Evolutionary conservation across 768 basidiomycete genomes (phyloP).

Genomic region (Chalciporus piperatus): DNA sequence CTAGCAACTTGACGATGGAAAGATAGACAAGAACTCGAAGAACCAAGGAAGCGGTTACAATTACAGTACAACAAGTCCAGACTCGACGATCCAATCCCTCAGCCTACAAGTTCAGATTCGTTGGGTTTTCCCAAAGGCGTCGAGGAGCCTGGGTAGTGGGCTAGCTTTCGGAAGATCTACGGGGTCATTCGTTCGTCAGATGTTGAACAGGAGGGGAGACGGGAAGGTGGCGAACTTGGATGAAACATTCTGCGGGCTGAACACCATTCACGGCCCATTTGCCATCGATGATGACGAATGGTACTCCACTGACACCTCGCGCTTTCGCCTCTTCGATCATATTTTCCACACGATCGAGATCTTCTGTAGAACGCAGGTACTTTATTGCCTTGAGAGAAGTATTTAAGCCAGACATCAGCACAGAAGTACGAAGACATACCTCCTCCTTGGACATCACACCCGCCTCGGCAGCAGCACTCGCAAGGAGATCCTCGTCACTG

Average conservation of each 20-base stretch:
- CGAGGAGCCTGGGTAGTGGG: slow-evolving; percentile 12
- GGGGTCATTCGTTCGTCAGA: not conserved
- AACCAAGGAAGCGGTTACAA: not conserved
- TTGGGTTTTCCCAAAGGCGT: not conserved
- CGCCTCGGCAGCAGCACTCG: slow-evolving; percentile 31
- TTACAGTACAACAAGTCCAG: not conserved
- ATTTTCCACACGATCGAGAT: slow-evolving; percentile 36
- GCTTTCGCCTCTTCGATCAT: slow-evolving; percentile 37
- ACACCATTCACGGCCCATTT: slow-evolving; percentile 45
- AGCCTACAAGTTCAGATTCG: not conserved
- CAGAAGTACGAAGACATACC: slow-evolving; percentile 19
- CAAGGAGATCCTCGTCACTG: slow-evolving; percentile 33
- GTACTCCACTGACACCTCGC: slow-evolving; percentile 48
- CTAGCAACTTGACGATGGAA: not conserved
- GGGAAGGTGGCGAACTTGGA: slow-evolving; percentile 24
- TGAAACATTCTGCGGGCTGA: slow-evolving; percentile 40
- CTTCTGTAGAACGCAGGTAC: slow-evolving; percentile 40
- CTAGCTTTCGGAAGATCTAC: slow-evolving; percentile 31
- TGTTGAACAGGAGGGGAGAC: not conserved
- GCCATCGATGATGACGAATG: slow-evolving; percentile 46
- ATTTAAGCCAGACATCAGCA: not conserved
- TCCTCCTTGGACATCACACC: slow-evolving; percentile 37
- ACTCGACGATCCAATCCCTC: not conserved
- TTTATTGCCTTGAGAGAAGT: slow-evolving; percentile 27
- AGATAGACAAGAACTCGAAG: not conserved